A percentile compares a stretch with the other conserved stretches of the same genome.
Evolutionary conservation across 1,139 yeast genomes (phyloP).

Genomic region (Candida sanyaensis): DNA sequence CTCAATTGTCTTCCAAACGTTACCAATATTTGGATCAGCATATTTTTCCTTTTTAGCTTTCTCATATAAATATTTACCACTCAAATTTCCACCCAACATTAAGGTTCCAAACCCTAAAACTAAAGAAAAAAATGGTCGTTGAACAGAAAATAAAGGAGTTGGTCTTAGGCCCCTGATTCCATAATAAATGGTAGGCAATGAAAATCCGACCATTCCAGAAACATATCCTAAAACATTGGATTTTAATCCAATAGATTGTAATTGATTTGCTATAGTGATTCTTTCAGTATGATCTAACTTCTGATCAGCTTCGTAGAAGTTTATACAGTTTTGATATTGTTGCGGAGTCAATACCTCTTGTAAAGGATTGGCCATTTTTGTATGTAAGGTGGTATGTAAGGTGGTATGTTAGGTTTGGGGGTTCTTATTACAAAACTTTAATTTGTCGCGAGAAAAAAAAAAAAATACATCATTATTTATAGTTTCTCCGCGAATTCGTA

Average conservation of each 20-base stretch:
- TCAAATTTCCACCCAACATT: slow-evolving; percentile 27
- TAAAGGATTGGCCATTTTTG: slow-evolving; percentile 12
- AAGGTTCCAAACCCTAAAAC: slow-evolving; percentile 29
- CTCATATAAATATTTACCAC: slow-evolving; percentile 26
- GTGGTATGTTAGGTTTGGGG: no score
- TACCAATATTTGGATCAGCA: slow-evolving; percentile 11
- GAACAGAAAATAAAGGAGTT: slow-evolving; percentile 16
- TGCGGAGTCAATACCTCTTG: slow-evolving; percentile 24
- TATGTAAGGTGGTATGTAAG: no score
- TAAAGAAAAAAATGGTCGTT: slow-evolving; percentile 37
- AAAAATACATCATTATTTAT: no score
- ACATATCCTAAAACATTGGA: slow-evolving; percentile 30
- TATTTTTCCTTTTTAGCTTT: slow-evolving; percentile 8
- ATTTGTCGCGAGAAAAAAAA: no score
- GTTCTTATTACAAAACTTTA: no score
- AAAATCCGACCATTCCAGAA: slow-evolving; percentile 25
- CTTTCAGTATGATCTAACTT: slow-evolving; percentile 33
- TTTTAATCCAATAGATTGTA: slow-evolving; percentile 26
- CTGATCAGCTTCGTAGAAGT: slow-evolving; percentile 47
- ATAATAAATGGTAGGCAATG: slow-evolving; percentile 27
- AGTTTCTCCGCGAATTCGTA: no score
- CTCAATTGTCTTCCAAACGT: slow-evolving; percentile 44
- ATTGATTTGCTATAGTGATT: slow-evolving; percentile 29
- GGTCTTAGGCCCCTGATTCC: slow-evolving; percentile 11
- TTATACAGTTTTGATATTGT: slow-evolving; percentile 35